phyloP scores from a whole-genome alignment of 768 basidiomycete species.

The Termitomyces sp. region DNA sequence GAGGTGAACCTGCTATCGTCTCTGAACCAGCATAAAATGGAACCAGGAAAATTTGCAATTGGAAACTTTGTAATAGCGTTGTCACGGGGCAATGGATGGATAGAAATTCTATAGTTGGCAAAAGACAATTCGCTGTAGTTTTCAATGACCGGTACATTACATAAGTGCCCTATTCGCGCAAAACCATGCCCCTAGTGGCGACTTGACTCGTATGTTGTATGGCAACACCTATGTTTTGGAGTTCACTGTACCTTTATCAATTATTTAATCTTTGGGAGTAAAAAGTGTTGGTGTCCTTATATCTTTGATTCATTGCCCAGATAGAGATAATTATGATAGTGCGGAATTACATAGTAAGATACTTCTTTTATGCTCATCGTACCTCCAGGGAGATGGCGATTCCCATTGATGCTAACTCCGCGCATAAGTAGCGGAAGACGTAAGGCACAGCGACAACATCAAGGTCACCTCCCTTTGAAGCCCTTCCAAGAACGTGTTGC shows the following conservation, averaged over 20 bases:
- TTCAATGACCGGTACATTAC: not conserved
- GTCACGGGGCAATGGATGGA: not conserved
- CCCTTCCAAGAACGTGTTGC: slow-evolving; percentile 55
- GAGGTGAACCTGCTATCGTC: slow-evolving; percentile 13
- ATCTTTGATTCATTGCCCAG: not conserved
- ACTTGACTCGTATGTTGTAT: not conserved
- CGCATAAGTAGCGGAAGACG: slow-evolving; percentile 90
- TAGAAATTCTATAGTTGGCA: not conserved
- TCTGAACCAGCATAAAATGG: slow-evolving; percentile 6
- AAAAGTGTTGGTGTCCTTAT: not conserved
- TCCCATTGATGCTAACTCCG: slow-evolving; percentile 98
- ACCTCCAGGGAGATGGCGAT: slow-evolving; percentile 86
- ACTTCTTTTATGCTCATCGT: slow-evolving; percentile 28
- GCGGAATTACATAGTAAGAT: slow-evolving; percentile 8
- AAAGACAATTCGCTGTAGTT: not conserved
- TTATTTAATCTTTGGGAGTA: not conserved
- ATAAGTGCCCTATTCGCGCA: not conserved
- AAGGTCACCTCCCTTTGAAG: slow-evolving; percentile 72
- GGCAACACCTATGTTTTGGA: not conserved
- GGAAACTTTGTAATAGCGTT: not conserved
- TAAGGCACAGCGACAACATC: slow-evolving; percentile 96
- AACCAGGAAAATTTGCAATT: slow-evolving; percentile 6
- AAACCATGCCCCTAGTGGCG: slow-evolving; percentile 4
- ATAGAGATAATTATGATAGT: slow-evolving; percentile 5
- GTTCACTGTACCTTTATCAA: not conserved